phyloP scores from a whole-genome alignment of 768 basidiomycete species.

The Boletus huronensis region DNA sequence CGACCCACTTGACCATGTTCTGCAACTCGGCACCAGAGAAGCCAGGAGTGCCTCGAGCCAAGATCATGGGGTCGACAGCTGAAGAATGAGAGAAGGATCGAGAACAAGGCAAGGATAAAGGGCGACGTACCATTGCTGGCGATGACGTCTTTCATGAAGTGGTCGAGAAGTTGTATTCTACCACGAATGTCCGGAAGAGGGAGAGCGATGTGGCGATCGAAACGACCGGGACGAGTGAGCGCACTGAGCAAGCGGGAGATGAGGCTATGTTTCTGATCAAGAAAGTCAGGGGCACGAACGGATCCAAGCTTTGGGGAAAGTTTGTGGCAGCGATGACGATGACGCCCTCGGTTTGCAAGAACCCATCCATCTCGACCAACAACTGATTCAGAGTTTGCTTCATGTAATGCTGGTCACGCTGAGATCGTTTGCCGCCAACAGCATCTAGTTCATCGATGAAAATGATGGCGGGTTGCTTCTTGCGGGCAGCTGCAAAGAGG shows the following conservation, averaged over 20 bases:
- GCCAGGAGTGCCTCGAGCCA: conserved; percentile 92
- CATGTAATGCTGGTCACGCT: conserved; percentile 83
- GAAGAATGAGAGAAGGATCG: background rate
- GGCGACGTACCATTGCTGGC: conserved; percentile 48
- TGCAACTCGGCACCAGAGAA: conserved; percentile 97
- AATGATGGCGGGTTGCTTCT: conserved; percentile 94
- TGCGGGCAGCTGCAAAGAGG: conserved; percentile 89
- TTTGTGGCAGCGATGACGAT: conserved; percentile 98
- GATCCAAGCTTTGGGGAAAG: conserved; percentile 91
- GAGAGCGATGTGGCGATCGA: conserved; percentile 90
- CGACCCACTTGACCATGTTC: conserved; percentile 88
- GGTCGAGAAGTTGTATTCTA: conserved; percentile 86
- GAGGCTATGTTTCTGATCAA: conserved; percentile 3
- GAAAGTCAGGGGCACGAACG: conserved; percentile 44
- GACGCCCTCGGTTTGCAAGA: conserved; percentile 88
- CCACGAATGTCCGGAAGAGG: conserved; percentile 94
- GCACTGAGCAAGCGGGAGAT: conserved; percentile 51
- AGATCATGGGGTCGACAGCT: conserved; percentile 82
- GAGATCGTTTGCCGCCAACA: conserved; percentile 84
- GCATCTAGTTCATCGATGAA: conserved; percentile 98
- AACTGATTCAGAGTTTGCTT: conserved; percentile 96
- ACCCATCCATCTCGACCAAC: conserved; percentile 96
- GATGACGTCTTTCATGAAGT: conserved; percentile 83
- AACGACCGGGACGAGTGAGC: conserved; percentile 92
- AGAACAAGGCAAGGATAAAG: background rate